Evolutionary conservation across 345 rosid species (phyloP).

Genomic region (Brassica cretica): DNA sequence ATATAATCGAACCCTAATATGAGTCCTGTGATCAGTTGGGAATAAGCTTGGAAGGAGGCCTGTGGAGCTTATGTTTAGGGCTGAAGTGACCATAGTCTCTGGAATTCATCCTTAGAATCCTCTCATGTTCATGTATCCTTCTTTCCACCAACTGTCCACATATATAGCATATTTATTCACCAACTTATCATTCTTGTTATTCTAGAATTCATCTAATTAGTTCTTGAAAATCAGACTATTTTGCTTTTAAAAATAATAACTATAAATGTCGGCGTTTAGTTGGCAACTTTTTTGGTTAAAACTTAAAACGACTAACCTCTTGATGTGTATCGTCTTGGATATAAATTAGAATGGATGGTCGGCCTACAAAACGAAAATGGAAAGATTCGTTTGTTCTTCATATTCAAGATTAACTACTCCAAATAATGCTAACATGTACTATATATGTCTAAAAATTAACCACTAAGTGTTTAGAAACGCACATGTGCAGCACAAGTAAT

Average conservation of each 20-base stretch:
- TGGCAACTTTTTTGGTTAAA: neutral
- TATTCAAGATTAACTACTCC: constrained; percentile 7
- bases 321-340: constrained; percentile 32
- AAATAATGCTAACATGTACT: constrained; percentile 9
- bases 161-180: neutral
- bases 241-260: neutral
- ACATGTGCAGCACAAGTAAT: constrained; percentile 19
- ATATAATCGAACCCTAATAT: constrained; percentile 14
- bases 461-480: constrained; percentile 1
- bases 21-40: constrained; percentile 56
- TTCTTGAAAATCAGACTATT: constrained; percentile 3
- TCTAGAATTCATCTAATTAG: constrained; percentile 2
- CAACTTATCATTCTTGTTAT: neutral
- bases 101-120: constrained; percentile 59
- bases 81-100: constrained; percentile 76
- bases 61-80: constrained; percentile 66
- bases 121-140: constrained; percentile 60
- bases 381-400: neutral
- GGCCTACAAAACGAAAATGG: constrained; percentile 43
- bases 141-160: constrained; percentile 31
- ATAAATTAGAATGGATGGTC: constrained; percentile 40
- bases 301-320: constrained; percentile 41
- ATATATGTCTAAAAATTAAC: neutral
- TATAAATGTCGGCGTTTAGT: neutral
- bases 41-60: constrained; percentile 96